Base-by-base conservation (phyloP, 257 asterid genomes). In the Agastache rugosa region DNA sequence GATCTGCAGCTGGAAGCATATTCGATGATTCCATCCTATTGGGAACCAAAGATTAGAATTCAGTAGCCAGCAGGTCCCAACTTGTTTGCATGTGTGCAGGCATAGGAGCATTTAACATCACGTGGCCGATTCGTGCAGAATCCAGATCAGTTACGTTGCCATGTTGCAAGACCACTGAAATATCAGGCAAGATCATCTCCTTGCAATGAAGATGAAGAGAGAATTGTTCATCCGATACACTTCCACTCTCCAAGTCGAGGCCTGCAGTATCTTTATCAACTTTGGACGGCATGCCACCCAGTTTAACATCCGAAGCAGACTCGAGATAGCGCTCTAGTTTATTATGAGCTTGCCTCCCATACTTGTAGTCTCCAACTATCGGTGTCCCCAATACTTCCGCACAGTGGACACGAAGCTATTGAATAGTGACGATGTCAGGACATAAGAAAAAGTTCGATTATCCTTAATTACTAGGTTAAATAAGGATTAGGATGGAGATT, bases 341-440 rank as follows among this genome's bases (percentile, higher is more conserved):
- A 85, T 81, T 89, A 88, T 92, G 99, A 58, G 92, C 90, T 84
- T 87, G 95, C 92, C 99, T 84, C 51, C 99, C 99, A 17, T 94
- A 94, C 82, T 87, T 92, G 85, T 86, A 94, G 77, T 94, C 99
- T 75, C 99, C 97, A 22, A 92, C 90, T 76, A 94, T 94, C 2
- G 99, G 99, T n/a, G 97, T 94, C 67, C 99, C 96, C 93, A 94
- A 74, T 51, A 89, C 96, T 79, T 94, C 96, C 2, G 99, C 97
- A 69, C 99, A 90, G 78, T 94, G 97, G 75, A 92, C 99, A 2
- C 97, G 96, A 37, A 94, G 92, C 97, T 92, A 67, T 83, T 78
- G 12, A 55, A 48, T 23, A 44, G 23, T 27, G 59, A 77, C 42
- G 67, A 41, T 22, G 25, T 34, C 31, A 63, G 68, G 60, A 67